Percentiles rank a stretch among this genome's conserved stretches.
Evolutionary conservation across 108 stramenopile species (phyloP).

Genomic region (Bacterosira constricta): DNA sequence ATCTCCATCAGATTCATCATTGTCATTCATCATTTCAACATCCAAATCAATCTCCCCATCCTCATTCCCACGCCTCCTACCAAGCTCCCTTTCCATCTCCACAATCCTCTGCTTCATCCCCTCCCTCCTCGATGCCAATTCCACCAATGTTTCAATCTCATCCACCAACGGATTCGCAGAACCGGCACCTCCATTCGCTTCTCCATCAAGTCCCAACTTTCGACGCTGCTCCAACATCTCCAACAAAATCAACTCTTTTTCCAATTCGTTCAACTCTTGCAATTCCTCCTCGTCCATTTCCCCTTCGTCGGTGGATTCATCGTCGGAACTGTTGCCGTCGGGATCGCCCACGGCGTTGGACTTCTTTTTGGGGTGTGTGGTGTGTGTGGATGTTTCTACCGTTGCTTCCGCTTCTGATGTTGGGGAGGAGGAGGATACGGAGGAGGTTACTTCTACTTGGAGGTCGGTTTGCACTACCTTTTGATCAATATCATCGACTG

Average conservation of each 20-base stretch:
- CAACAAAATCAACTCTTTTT: conserved; percentile 11
- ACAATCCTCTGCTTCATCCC: conserved; percentile 23
- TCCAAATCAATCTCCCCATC: conserved; percentile 18
- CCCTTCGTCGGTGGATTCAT: conserved; percentile 53
- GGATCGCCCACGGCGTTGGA: conserved; percentile 84
- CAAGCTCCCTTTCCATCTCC: conserved; percentile 26
- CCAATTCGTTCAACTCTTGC: conserved; percentile 59
- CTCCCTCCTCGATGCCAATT: conserved; percentile 22
- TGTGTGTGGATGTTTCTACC: not conserved
- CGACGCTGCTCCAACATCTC: not conserved
- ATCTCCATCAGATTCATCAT: not conserved
- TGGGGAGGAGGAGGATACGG: not conserved
- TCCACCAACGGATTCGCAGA: not conserved
- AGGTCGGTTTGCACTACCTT: not conserved
- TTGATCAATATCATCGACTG: no score
- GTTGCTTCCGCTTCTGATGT: not conserved
- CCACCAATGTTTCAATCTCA: conserved; percentile 23
- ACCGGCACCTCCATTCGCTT: not conserved
- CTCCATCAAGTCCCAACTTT: not conserved
- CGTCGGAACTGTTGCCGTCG: conserved; percentile 62
- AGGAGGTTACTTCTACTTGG: not conserved
- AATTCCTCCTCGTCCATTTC: conserved; percentile 46
- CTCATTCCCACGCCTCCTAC: not conserved
- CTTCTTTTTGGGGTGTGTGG: conserved; percentile 42
- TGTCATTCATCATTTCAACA: conserved; percentile 9